Evolutionary conservation across 768 basidiomycete species (phyloP).

Genomic region (Candolleomyces aberdarensis): DNA sequence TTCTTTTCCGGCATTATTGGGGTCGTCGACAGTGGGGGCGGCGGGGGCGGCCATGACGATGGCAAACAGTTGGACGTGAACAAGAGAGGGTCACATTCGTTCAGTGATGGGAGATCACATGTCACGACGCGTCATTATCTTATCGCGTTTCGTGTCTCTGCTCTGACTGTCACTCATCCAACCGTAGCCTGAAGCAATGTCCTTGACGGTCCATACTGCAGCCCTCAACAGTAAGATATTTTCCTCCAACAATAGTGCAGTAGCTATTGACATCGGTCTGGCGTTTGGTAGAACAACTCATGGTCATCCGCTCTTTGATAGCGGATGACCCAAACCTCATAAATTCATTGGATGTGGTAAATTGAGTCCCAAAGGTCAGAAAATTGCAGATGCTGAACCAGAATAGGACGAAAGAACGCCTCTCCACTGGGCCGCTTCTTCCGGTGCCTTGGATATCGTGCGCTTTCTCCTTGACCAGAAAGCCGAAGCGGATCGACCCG

Average conservation of each 20-base stretch:
- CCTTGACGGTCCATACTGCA: conserved; percentile 57
- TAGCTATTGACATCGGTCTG: conserved; percentile 3
- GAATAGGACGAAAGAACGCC: conserved; percentile 74
- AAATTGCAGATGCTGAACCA: conserved; percentile 4
- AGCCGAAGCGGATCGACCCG: conserved; percentile 64
- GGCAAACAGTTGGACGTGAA: background rate
- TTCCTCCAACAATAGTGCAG: background rate
- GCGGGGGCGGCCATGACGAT: conserved; percentile 20
- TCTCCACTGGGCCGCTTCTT: conserved; percentile 83
- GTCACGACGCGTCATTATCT: conserved; percentile 13
- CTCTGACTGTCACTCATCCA: background rate
- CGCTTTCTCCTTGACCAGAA: conserved; percentile 68
- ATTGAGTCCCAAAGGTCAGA: conserved; percentile 10
- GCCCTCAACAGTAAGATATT: conserved; percentile 59
- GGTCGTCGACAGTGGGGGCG: conserved; percentile 24
- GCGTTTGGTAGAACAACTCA: conserved; percentile 55
- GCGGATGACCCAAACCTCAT: conserved; percentile 59
- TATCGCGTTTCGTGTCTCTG: background rate
- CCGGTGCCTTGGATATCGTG: conserved; percentile 64
- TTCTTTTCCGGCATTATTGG: conserved; percentile 28
- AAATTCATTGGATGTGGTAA: conserved; percentile 62
- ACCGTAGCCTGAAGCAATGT: conserved; percentile 21
- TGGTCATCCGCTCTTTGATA: conserved; percentile 64
- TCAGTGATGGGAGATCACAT: conserved; percentile 8
- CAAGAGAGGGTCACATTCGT: background rate